phyloP scores from a whole-genome alignment of 139 green algal species.

The Nannochloris sp. region DNA sequence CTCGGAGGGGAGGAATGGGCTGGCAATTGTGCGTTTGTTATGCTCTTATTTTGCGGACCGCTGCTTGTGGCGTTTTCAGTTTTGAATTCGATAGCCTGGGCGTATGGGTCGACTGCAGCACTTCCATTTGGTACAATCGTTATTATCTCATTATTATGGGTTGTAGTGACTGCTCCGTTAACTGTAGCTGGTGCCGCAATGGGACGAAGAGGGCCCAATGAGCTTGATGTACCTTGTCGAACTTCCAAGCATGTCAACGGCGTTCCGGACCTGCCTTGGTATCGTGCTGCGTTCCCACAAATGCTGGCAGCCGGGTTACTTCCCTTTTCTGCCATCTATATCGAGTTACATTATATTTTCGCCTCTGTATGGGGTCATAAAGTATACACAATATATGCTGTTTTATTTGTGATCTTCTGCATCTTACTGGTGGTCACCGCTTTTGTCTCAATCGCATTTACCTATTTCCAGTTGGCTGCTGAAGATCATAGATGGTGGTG shows the following conservation, averaged over 20 bases:
- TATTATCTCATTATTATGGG: conserved; percentile 76
- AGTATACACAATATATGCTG: conserved; percentile 89
- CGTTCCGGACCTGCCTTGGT: conserved; percentile 81
- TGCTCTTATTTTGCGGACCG: conserved; percentile 59
- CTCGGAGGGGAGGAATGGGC: not conserved
- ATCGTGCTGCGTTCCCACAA: conserved; percentile 66
- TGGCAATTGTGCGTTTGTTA: not conserved
- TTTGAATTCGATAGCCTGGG: conserved; percentile 66
- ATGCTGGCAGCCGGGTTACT: conserved; percentile 91
- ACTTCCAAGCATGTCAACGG: conserved; percentile 68
- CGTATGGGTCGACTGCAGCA: conserved; percentile 62
- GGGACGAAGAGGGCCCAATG: conserved; percentile 19
- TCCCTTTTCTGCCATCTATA: conserved; percentile 96
- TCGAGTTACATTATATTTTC: conserved; percentile 98
- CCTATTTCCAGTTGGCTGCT: conserved; percentile 91
- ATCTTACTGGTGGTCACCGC: conserved; percentile 88
- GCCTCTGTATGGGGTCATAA: conserved; percentile 95
- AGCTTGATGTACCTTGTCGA: conserved; percentile 67
- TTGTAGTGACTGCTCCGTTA: conserved; percentile 80
- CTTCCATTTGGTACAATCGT: conserved; percentile 79
- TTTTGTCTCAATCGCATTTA: conserved; percentile 91
- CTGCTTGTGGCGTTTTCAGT: conserved; percentile 67
- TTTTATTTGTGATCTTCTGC: conserved; percentile 89
- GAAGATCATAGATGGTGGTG: conserved; percentile 94
- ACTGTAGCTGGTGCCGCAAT: conserved; percentile 74